Conservation (phyloP, 2,329 filamentous ascomycete species). For the Diaporthe sp. region DNA sequence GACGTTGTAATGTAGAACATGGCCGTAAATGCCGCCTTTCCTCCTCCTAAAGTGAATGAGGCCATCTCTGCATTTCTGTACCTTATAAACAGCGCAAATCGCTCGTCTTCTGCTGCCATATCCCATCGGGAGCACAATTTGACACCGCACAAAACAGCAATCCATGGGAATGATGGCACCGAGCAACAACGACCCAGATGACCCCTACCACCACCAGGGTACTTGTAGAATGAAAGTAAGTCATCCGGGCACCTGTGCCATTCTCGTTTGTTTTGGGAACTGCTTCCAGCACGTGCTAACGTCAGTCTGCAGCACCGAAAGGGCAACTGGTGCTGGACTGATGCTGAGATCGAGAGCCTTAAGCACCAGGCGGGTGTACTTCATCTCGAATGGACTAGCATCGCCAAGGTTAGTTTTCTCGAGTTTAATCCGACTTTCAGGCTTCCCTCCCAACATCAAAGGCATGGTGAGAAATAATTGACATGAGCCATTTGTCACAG, state of each 20-base stretch:
- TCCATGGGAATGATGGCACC: background rate
- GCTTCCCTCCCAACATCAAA: background rate
- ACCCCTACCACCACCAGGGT: background rate
- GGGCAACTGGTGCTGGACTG: background rate
- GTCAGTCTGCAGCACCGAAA: background rate
- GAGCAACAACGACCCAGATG: background rate
- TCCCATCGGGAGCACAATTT: background rate
- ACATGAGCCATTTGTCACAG: background rate
- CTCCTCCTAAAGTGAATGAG: background rate
- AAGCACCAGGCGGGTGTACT: background rate
- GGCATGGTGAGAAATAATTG: background rate
- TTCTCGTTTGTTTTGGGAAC: background rate
- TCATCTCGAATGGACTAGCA: background rate
- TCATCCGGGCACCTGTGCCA: background rate
- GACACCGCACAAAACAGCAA: background rate
- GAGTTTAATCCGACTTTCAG: background rate
- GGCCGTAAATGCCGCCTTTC: background rate
- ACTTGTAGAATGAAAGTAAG: rapidly evolving
- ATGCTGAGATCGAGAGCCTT: background rate
- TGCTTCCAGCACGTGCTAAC: background rate
- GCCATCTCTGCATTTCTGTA: background rate
- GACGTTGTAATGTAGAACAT: background rate
- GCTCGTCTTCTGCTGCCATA: background rate
- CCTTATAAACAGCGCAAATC: background rate
- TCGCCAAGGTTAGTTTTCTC: background rate